Evolutionary conservation across 495 filamentous ascomycete genomes (phyloP), one percentile per base, ranked within the genome.

Genomic region (Neurospora hispaniola): DNA sequence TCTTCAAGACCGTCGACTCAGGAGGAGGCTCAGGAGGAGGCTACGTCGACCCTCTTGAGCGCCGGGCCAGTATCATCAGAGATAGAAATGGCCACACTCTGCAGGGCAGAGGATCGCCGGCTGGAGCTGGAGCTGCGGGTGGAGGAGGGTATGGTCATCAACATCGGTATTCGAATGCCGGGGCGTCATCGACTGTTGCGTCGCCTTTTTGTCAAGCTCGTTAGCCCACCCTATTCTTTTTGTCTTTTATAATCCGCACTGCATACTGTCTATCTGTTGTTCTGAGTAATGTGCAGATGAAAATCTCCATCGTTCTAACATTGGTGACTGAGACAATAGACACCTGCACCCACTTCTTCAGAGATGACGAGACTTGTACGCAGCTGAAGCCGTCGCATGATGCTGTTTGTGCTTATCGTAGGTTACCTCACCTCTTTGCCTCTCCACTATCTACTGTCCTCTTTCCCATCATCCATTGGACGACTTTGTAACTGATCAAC

Each of bases 141-240:
- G 54, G 76, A 14, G 27, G 27, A 31, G 73, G 66, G 0, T 78
- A 75, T 4, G 72, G 70, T 27, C 71, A 27, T 6, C 72, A 71
- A 42, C 73, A 76, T 44, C 27, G 74, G 12, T 70, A 74, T 46
- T 74, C 74, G 42, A 73, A 23, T 38, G 73, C 69, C 23, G 69
- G 74, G 40, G 27, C 23, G 23, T 35, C 27, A 31, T 31, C 23
- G 12, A 76, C 73, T 0, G 69, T 75, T 1, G 71, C 75, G 7
- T 79, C 77, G 31, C 72, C 69, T 8, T 79, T 72, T 42, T 79
- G 77, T 76, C 76, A 74, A 39, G 73, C 73, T 35, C 77, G 77
- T 79, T 70, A 41, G 77, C 35, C 70, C 70, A 39, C 41, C 69
- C 42, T 59, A 11, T 16, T 35, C 9, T 11, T 71, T 12, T 74